Conservation (phyloP, 352 stramenopile genomes). For the Phytophthora cryptogea region DNA sequence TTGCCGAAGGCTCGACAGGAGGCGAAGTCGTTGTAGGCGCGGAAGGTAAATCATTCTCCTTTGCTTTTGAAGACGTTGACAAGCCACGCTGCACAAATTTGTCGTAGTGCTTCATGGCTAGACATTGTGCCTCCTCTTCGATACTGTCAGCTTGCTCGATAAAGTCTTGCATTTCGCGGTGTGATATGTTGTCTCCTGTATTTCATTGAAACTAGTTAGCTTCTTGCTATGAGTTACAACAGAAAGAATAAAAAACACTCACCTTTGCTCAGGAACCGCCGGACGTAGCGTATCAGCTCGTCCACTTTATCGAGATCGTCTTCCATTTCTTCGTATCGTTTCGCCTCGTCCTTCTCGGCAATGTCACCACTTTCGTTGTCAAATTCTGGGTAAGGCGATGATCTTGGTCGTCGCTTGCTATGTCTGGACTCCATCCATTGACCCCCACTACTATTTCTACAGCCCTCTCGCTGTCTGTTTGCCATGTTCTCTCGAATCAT, state of each 20-base stretch:
- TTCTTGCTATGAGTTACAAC: neutral
- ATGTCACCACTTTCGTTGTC: constrained; percentile 1
- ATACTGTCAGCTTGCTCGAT: constrained; percentile 34
- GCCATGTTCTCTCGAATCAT: constrained; percentile 29
- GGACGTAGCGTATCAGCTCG: constrained; percentile 48
- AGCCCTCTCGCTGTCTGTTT: constrained; percentile 23
- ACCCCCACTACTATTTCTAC: constrained; percentile 1
- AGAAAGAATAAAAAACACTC: neutral
- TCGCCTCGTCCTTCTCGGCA: neutral
- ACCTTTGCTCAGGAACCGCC: constrained; percentile 52
- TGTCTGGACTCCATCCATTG: neutral
- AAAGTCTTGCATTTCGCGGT: constrained; percentile 56
- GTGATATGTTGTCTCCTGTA: constrained; percentile 39
- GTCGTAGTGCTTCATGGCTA: constrained; percentile 62
- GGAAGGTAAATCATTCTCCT: constrained; percentile 31
- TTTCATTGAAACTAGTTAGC: neutral
- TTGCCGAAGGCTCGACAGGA: constrained; percentile 27
- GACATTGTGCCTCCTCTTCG: constrained; percentile 45
- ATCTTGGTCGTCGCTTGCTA: constrained; percentile 12
- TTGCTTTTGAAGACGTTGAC: constrained; percentile 7
- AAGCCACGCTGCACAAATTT: neutral
- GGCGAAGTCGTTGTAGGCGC: constrained; percentile 61
- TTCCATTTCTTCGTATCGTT: constrained; percentile 57
- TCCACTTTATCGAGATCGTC: constrained; percentile 63
- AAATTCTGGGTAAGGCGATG: constrained; percentile 14